Base-by-base conservation (phyloP, 257 asterid genomes). In the Phtheirospermum japonicum region DNA sequence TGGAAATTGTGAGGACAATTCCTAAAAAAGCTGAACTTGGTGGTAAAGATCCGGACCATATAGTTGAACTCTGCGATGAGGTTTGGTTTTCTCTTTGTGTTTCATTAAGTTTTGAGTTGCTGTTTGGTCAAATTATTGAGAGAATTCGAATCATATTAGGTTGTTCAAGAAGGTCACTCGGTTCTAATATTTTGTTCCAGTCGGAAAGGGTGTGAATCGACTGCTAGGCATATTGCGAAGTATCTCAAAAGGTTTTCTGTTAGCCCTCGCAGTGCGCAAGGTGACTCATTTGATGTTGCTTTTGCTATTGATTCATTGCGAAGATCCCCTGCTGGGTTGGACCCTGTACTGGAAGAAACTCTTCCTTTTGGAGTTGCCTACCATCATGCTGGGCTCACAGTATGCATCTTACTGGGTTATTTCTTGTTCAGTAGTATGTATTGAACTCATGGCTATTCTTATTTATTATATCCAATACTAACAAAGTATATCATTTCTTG, bases 321-420 rank as follows among this genome's bases (percentile, higher is more conserved):
- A 73, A 86, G 90, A 76, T 86, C 96, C 73, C 96, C 99, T 36
- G 90, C 94, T 28, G 99, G 97, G 43, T 82, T 92, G 86, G 99
- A 92, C 77, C 89, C 97, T 58, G 32, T 80, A 61, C 83, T 92
- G 28, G 90, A 86, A 82, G 99, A 86, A 83, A 89, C 95, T 73
- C 89, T 92, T 81, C 97, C 96, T 60, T 33, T 76, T 63, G 97
- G 99, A 73, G 99, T 92, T 71, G 99, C 99, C 43, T 92, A 92
- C 74, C 99, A 92, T 80, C 99, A 92, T 70, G 99, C 99, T 67
- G 99, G 99, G 63, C 96, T 92, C 68, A 92, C 95, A 59, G 99
- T 92, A 75, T 58, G 43, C 52, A 17, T 70, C 63, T 61, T 57
- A 56, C 68, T 73, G 63, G 50, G 54, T 72, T 57, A 50, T 64